Evolutionary conservation across 176 grass and related monocot species (phyloP).

Genomic region (Puya raimondii): DNA sequence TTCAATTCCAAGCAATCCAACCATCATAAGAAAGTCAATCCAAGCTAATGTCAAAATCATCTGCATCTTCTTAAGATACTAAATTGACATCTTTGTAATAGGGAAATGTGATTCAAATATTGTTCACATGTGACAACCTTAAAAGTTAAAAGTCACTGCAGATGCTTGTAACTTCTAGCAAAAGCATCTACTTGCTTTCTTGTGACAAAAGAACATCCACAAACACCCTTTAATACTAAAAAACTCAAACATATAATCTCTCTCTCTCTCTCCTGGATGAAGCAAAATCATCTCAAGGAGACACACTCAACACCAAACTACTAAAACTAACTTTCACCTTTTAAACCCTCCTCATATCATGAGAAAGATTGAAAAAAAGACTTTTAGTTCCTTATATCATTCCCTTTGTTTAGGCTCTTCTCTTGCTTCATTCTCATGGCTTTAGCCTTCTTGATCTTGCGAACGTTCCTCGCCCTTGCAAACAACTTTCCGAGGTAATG

Average conservation of each 20-base stretch:
- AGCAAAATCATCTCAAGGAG: constrained; percentile 74
- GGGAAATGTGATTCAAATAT: neutral
- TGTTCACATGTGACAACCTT: neutral
- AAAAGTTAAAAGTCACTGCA: neutral
- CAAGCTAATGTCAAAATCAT: no score
- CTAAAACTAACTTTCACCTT: constrained; percentile 5
- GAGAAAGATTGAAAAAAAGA: neutral
- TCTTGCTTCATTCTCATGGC: constrained; percentile 9
- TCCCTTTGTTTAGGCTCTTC: constrained; percentile 1
- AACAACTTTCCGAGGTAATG: constrained; percentile 32
- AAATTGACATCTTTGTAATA: neutral
- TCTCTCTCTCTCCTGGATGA: constrained; percentile 66
- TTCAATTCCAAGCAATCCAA: no score
- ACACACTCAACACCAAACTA: constrained; percentile 21
- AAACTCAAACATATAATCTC: no score
- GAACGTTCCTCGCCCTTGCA: constrained; percentile 18
- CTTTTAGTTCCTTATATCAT: constrained; percentile 8
- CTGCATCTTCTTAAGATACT: neutral
- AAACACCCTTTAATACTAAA: neutral
- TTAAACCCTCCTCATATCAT: neutral
- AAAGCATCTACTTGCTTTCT: no score
- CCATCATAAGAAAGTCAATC: no score
- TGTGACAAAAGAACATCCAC: neutral
- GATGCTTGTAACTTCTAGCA: no score
- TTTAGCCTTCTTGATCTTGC: constrained; percentile 10